Percentiles rank a stretch among this genome's conserved stretches.
phyloP scores from a whole-genome alignment of 345 rosid species.

The Streptanthus diversifolius region DNA sequence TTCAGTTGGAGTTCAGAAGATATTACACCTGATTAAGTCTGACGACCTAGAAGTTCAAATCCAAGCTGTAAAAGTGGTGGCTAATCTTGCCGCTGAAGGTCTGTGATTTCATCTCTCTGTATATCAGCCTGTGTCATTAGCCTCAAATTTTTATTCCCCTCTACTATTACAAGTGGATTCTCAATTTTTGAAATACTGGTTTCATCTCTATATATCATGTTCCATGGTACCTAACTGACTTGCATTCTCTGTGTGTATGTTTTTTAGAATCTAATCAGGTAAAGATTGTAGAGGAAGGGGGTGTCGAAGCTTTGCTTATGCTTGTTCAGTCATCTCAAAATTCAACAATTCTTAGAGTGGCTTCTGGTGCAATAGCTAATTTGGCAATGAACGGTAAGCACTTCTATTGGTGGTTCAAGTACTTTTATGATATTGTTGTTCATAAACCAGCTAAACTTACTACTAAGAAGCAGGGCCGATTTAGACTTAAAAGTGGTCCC shows the following conservation, averaged over 20 bases:
- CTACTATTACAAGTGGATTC: neutral
- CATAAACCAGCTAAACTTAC: neutral
- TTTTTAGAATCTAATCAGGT: conserved; percentile 75
- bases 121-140: neutral
- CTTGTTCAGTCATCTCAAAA: conserved; percentile 65
- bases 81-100: conserved; percentile 99
- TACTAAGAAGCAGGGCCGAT: neutral
- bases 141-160: neutral
- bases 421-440: conserved; percentile 3
- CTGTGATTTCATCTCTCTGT: conserved; percentile 12
- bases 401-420: conserved; percentile 5
- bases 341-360: conserved; percentile 82
- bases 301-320: conserved; percentile 76
- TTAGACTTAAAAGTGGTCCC: neutral
- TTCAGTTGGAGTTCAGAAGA: conserved; percentile 87
- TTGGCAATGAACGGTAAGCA: conserved; percentile 88
- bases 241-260: conserved; percentile 5
- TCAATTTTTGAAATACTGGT: neutral
- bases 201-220: neutral
- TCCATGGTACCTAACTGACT: conserved; percentile 4
- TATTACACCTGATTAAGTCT: conserved; percentile 66
- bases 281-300: conserved; percentile 90
- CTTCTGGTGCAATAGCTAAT: conserved; percentile 96
- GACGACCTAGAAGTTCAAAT: conserved; percentile 84
- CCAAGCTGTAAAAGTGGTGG: conserved; percentile 91